Evolutionary conservation across 148 eudicot genomes (phyloP).

Genomic region (Vaccinium darrowii): DNA sequence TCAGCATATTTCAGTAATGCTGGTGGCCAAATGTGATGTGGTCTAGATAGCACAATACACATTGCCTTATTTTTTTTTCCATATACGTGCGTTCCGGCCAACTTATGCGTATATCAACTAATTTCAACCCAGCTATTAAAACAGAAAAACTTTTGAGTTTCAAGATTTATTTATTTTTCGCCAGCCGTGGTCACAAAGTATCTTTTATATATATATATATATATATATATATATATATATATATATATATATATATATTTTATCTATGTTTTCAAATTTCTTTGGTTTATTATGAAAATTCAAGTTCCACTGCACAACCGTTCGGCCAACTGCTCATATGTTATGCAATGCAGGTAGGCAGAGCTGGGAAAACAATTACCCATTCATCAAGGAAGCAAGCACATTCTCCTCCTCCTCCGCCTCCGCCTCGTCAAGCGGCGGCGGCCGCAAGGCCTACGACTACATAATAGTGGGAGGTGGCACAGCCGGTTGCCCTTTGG

Average conservation of each 20-base stretch:
- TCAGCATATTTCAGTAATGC: neutral
- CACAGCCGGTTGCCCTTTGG: conserved; percentile 90
- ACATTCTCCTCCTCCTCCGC: conserved; percentile 31
- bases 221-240: too few relatives aligned
- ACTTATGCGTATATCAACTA: neutral
- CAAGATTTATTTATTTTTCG: neutral
- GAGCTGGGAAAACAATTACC: conserved; percentile 37
- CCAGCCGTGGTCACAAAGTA: neutral
- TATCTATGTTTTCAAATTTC: neutral
- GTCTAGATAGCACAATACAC: neutral
- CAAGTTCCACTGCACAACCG: neutral
- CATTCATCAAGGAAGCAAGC: conserved; percentile 61
- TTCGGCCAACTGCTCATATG: neutral
- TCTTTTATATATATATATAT: too few relatives aligned
- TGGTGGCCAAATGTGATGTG: neutral
- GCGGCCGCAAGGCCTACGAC: conserved; percentile 35
- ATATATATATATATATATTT: too few relatives aligned
- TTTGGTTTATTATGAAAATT: neutral
- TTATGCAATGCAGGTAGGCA: conserved; percentile 27
- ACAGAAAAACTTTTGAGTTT: neutral
- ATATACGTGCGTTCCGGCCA: neutral
- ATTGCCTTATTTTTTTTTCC: neutral
- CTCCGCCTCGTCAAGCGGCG: neutral
- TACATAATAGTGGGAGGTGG: conserved; percentile 97
- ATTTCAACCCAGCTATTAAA: neutral